A percentile compares a stretch with the other conserved stretches of the same genome.
phyloP scores from a whole-genome alignment of 208 protist genomes.

The Lotmaria passim region DNA sequence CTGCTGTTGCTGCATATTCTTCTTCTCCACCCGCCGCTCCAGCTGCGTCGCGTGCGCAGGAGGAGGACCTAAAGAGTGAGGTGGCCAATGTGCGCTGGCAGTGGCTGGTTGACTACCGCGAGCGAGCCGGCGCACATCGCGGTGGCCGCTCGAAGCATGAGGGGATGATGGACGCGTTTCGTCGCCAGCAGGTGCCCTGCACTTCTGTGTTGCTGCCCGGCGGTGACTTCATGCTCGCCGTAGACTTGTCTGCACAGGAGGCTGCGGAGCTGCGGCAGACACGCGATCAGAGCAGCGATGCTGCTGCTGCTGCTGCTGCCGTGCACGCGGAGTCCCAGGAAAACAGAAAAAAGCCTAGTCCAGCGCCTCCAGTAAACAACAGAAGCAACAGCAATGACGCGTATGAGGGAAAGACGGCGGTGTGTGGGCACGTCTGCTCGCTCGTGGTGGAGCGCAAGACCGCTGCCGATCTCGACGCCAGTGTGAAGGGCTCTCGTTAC shows the following conservation, averaged over 20 bases:
- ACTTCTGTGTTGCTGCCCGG: slow-evolving; percentile 59
- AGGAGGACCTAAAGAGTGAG: slow-evolving; percentile 17
- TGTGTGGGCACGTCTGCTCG: slow-evolving; percentile 40
- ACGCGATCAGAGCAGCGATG: neutral
- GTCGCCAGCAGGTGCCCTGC: slow-evolving; percentile 43
- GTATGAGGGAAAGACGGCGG: no score
- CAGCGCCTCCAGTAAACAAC: no score
- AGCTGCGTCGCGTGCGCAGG: slow-evolving; percentile 10
- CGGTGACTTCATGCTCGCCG: slow-evolving; percentile 73
- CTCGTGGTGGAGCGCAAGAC: slow-evolving; percentile 88
- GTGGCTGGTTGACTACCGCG: slow-evolving; percentile 78
- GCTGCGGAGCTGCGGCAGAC: neutral
- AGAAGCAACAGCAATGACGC: no score
- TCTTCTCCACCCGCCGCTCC: neutral
- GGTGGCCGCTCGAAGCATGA: slow-evolving; percentile 39
- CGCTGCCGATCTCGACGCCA: slow-evolving; percentile 67
- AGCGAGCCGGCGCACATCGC: slow-evolving; percentile 44
- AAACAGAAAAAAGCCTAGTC: no score
- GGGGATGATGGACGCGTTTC: slow-evolving; percentile 47
- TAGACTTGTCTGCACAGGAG: slow-evolving; percentile 26
- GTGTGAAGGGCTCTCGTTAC: slow-evolving; percentile 70
- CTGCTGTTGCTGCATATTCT: no score
- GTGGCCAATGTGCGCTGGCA: slow-evolving; percentile 36
- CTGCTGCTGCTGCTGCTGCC: no score
- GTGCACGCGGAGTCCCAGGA: no score